Base-by-base conservation (phyloP, 2,329 filamentous ascomycete genomes). In the Cladophialophora psammophila region DNA sequence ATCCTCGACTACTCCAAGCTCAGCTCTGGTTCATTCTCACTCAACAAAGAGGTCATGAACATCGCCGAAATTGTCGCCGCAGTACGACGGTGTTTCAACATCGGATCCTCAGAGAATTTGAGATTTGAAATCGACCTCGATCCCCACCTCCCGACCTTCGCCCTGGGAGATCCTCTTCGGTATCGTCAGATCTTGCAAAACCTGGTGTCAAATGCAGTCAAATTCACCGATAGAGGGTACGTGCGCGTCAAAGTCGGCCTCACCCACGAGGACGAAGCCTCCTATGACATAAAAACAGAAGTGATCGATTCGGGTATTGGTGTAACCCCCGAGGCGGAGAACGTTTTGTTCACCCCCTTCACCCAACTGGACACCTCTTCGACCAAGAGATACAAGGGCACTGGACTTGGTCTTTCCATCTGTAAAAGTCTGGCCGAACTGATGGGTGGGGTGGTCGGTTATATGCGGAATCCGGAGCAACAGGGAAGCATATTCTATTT, bases 1-100 rank as follows among this genome's bases (percentile, higher is more conserved):
- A 87, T 90, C 54, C 80, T 90, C n/a, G 87, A 90, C 76, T 89
- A 88, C 72, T 88, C 87, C 9, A 89, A 89, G 70, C 80, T 89
- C 61, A 84, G 80, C 56, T 75, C 84, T 13, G 85, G 87, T 70
- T 77, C 84, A 36, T 77, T 89, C 65, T 80, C 82, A 69, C 77
- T 88, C 50, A 72, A 75, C 45, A 73, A 71, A n/a, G 72, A 80
- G 31, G 48, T 63, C 15, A 68, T 72, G 45, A 68, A 69, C 26
- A 60, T 71, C 35, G 40, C 64, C 20, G 64, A 68, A 13, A 59
- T 72, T 26, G 65, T 72, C 18, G 56, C 55, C 0, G 66, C 70
- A 13, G 69, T 69, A 3, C 60, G 60, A 38, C 60, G 69, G 20
- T 61, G 63, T 57, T 68, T 63, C 56, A 70, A 70, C 5, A 55